Conservation (phyloP, 1,284 basidiomycete species). For the Malassezia nana region DNA sequence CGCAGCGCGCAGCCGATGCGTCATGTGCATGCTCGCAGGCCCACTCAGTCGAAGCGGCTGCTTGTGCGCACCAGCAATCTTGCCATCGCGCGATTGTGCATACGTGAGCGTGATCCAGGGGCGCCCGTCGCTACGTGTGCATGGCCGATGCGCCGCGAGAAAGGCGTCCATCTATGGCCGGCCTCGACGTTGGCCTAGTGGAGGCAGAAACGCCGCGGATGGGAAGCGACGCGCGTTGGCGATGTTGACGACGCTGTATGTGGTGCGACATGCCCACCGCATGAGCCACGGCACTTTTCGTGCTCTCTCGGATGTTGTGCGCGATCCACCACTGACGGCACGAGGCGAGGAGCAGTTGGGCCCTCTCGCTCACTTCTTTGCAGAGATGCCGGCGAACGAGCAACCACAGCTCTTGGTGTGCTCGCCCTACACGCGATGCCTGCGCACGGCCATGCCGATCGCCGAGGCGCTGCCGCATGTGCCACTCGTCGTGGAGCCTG, state of each 20-base stretch:
- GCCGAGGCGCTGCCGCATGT: slow-evolving; percentile 60
- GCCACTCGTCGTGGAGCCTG: slow-evolving; percentile 58
- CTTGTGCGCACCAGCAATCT: slow-evolving; percentile 69
- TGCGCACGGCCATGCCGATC: slow-evolving; percentile 64
- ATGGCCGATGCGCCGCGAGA: not conserved
- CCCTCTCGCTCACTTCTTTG: slow-evolving; percentile 61
- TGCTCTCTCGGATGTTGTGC: slow-evolving; percentile 55
- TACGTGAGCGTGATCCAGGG: slow-evolving; percentile 67
- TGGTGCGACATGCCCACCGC: slow-evolving; percentile 58
- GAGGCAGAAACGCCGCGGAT: too few relatives aligned
- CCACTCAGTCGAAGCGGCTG: slow-evolving; percentile 72
- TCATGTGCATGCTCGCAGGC: slow-evolving; percentile 78
- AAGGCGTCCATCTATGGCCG: not conserved
- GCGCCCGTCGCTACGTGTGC: not conserved
- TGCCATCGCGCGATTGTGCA: slow-evolving; percentile 85
- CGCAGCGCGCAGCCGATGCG: slow-evolving; percentile 65
- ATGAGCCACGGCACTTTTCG: slow-evolving; percentile 36
- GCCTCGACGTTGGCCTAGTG: not conserved
- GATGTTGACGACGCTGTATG: slow-evolving; percentile 64
- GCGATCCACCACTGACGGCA: slow-evolving; percentile 68
- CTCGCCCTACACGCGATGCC: slow-evolving; percentile 61
- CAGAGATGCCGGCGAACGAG: slow-evolving; percentile 58
- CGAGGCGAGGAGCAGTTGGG: slow-evolving; percentile 67
- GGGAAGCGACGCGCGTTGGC: not conserved
- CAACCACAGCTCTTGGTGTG: slow-evolving; percentile 61